These are phyloP conservation scores for Cyberlindnera saturnus DNA, from an alignment of 805 yeast species.

Conservation along the genomic window DNA sequence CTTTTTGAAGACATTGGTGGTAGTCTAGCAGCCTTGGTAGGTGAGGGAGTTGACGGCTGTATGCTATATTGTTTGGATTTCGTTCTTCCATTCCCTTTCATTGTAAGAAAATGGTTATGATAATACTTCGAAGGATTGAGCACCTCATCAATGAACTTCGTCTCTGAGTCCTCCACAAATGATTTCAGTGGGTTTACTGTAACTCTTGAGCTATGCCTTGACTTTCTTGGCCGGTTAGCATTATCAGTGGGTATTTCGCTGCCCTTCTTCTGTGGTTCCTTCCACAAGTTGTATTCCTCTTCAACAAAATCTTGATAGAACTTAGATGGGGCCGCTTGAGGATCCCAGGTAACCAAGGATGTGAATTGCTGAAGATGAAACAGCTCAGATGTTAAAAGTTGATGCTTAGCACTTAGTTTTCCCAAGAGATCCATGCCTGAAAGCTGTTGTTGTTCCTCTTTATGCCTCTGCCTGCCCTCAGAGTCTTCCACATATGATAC, in stretches of 20 bases:
- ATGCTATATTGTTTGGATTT: background rate
- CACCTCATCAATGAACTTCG: constrained; percentile 10
- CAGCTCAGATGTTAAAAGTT: constrained; percentile 49
- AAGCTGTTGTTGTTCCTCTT: background rate
- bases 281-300: constrained; percentile 25
- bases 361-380: constrained; percentile 59
- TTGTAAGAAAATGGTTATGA: constrained; percentile 14
- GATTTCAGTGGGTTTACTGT: constrained; percentile 14
- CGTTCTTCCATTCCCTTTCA: constrained; percentile 1
- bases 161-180: constrained; percentile 9
- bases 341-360: constrained; percentile 58
- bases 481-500: constrained; percentile 4
- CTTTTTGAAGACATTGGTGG: background rate
- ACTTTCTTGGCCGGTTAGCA: constrained; percentile 5
- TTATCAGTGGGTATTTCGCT: constrained; percentile 2
- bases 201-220: constrained; percentile 21
- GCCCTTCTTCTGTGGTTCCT: constrained; percentile 7
- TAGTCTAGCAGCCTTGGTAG: constrained; percentile 1
- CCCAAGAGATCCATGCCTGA: constrained; percentile 7
- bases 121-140: constrained; percentile 19
- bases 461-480: constrained; percentile 3
- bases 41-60: background rate
- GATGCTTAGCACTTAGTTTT: constrained; percentile 27
- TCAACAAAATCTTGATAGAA: constrained; percentile 27
- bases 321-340: constrained; percentile 34